phyloP scores from a whole-genome alignment of 1,139 yeast species.

The Geotrichum histeridarum region DNA sequence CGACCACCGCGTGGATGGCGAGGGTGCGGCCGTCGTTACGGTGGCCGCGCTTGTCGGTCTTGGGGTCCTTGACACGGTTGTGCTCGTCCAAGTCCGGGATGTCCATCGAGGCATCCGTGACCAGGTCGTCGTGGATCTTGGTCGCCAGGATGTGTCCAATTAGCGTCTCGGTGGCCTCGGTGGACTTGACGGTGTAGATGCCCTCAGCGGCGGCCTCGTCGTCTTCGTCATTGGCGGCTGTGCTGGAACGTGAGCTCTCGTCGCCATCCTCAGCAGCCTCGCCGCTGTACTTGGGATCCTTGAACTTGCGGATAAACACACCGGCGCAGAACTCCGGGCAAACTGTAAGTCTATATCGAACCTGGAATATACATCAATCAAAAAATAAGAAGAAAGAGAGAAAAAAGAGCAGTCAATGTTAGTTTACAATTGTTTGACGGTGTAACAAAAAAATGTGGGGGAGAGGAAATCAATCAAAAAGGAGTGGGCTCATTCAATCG shows the following conservation, averaged over 20 bases:
- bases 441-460: too few species aligned
- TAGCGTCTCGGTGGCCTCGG: constrained; percentile 51
- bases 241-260: constrained; percentile 38
- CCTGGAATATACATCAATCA: background rate
- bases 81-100: constrained; percentile 43
- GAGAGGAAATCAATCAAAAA: too few species aligned
- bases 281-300: constrained; percentile 19
- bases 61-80: constrained; percentile 27
- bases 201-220: constrained; percentile 19
- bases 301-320: constrained; percentile 67
- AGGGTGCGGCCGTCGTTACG: constrained; percentile 66
- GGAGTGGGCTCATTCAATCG: too few species aligned
- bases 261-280: constrained; percentile 37
- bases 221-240: constrained; percentile 30
- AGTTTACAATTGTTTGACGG: background rate
- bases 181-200: constrained; percentile 24
- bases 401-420: too few species aligned
- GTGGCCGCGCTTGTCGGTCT: constrained; percentile 54
- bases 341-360: constrained; percentile 58
- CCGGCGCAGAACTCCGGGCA: constrained; percentile 94
- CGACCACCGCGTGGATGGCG: constrained; percentile 78
- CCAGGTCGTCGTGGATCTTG: constrained; percentile 45
- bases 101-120: constrained; percentile 66
- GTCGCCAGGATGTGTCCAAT: constrained; percentile 86
- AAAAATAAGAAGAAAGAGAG: too few species aligned